Percentiles rank a stretch among this genome's conserved stretches.
phyloP scores from a whole-genome alignment of 2,329 filamentous ascomycete genomes.

The Mollisia scopiformis region DNA sequence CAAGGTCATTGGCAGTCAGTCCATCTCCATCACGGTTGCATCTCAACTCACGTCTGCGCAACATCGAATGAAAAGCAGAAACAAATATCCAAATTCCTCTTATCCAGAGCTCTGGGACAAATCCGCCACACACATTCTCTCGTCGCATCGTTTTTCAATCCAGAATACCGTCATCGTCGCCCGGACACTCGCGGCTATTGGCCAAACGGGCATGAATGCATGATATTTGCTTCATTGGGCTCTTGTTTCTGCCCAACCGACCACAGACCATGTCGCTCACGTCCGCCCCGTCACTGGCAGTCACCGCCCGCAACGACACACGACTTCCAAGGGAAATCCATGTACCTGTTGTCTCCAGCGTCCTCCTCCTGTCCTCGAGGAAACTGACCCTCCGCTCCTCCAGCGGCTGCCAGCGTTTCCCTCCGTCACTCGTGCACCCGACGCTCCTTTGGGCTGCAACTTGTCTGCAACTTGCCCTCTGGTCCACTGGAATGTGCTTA shows the following conservation, averaged over 20 bases:
- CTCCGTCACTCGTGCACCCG: not conserved
- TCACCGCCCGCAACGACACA: conserved; percentile 3
- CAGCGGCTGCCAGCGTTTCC: conserved; percentile 4
- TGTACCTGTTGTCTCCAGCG: not conserved
- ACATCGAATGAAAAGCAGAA: too few relatives aligned
- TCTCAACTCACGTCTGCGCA: too few relatives aligned
- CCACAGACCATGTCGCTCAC: conserved; percentile 4
- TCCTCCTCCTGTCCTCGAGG: not conserved
- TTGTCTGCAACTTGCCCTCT: conserved; percentile 1
- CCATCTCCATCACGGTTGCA: too few relatives aligned
- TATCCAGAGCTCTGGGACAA: not conserved
- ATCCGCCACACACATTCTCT: not conserved
- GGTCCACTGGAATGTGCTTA: not conserved
- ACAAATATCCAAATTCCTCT: too few relatives aligned
- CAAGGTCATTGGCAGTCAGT: too few relatives aligned
- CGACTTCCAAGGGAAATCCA: not conserved
- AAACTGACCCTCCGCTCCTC: not conserved
- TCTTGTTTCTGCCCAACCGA: conserved; percentile 15
- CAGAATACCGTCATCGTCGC: not conserved
- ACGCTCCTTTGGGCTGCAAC: conserved; percentile 8
- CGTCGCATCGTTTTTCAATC: not conserved
- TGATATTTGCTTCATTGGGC: conserved; percentile 13
- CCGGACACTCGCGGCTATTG: conserved; percentile 4
- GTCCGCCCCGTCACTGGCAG: conserved; percentile 7
- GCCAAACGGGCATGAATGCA: conserved; percentile 17